These are phyloP conservation scores for Trichoderma asperelloides DNA, from an alignment of 495 filamentous ascomycete species.

Conservation along the genomic window DNA sequence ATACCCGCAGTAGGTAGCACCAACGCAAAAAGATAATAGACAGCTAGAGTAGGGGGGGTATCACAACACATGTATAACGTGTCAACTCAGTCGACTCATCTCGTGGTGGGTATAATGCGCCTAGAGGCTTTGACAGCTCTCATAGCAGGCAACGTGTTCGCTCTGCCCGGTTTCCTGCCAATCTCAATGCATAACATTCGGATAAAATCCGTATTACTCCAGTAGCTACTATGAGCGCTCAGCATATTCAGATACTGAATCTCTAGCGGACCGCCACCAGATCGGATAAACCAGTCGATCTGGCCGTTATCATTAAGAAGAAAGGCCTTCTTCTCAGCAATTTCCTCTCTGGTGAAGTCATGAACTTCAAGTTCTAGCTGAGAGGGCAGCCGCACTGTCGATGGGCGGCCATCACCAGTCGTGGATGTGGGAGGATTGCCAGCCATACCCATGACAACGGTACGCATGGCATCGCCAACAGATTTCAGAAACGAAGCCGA, in stretches of 20 bases:
- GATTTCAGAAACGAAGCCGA: constrained; percentile 57
- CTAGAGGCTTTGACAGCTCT: constrained; percentile 62
- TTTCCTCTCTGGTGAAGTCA: constrained; percentile 85
- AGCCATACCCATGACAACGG: constrained; percentile 24
- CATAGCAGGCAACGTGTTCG: constrained; percentile 56
- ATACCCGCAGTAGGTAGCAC: neutral
- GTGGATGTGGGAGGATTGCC: constrained; percentile 13
- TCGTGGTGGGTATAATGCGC: constrained; percentile 34
- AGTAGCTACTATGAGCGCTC: constrained; percentile 92
- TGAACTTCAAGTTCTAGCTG: constrained; percentile 93
- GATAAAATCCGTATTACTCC: constrained; percentile 77
- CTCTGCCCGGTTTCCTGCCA: constrained; percentile 62
- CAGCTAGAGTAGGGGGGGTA: neutral
- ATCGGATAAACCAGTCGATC: constrained; percentile 78
- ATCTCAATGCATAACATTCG: constrained; percentile 80
- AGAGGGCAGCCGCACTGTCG: constrained; percentile 62
- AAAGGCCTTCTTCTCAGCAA: constrained; percentile 81
- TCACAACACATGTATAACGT: neutral
- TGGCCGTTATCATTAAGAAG: constrained; percentile 93
- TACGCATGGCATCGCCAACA: constrained; percentile 55
- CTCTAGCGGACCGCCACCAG: constrained; percentile 73
- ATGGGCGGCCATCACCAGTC: constrained; percentile 25
- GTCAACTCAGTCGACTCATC: neutral
- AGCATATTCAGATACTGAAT: constrained; percentile 97
- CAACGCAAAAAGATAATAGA: neutral